phyloP scores from a whole-genome alignment of 208 protist species.

The Phytomonas sp. region DNA sequence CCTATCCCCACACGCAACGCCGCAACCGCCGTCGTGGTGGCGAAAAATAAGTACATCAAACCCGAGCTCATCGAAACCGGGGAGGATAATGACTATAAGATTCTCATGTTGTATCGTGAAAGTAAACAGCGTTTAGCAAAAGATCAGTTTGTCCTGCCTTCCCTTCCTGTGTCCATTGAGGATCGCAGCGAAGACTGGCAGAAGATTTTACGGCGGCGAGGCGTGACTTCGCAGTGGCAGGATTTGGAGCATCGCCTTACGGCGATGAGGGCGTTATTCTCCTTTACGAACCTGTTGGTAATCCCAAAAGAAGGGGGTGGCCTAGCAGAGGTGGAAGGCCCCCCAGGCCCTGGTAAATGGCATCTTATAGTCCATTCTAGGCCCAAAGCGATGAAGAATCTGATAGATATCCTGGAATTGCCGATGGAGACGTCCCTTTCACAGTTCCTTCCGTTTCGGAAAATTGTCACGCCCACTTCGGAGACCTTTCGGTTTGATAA shows the following conservation, averaged over 20 bases:
- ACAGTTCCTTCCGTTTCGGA: slow-evolving; percentile 68
- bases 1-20: slow-evolving; percentile 70
- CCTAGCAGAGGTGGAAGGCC: slow-evolving; percentile 79
- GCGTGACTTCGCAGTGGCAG: slow-evolving; percentile 50
- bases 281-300: slow-evolving; percentile 63
- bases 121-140: slow-evolving; percentile 53
- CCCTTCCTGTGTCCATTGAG: slow-evolving; percentile 48
- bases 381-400: slow-evolving; percentile 57
- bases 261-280: slow-evolving; percentile 70
- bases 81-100: slow-evolving; percentile 87
- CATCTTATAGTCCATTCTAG: slow-evolving; percentile 54
- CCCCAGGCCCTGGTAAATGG: slow-evolving; percentile 73
- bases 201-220: slow-evolving; percentile 59
- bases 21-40: slow-evolving; percentile 63
- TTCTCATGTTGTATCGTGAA: slow-evolving; percentile 82
- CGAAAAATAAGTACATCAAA: slow-evolving; percentile 58
- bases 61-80: slow-evolving; percentile 39
- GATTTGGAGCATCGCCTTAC: slow-evolving; percentile 65
- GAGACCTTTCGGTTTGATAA: slow-evolving; percentile 86
- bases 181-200: slow-evolving; percentile 71
- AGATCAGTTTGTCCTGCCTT: slow-evolving; percentile 81
- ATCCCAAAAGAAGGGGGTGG: slow-evolving; percentile 77
- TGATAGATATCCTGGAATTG: slow-evolving; percentile 78
- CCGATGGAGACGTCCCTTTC: slow-evolving; percentile 70
- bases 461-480: slow-evolving; percentile 61